Percentiles rank a stretch among this genome's conserved stretches.
Conservation (phyloP, 1,284 basidiomycete species). For the Tylopilus sp. region DNA sequence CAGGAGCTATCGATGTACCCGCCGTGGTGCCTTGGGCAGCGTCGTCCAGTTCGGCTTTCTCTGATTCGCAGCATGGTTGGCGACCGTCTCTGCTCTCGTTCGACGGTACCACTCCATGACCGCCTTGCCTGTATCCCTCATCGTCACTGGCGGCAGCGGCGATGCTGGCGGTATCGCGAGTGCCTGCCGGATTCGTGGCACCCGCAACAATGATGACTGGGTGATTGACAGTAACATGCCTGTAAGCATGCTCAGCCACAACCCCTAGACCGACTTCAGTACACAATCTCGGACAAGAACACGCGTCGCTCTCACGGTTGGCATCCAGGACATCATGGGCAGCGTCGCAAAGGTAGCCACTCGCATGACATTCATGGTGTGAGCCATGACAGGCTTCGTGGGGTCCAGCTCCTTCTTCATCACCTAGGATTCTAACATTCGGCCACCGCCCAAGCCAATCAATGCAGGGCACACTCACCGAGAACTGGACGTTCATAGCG, state of each 20-base stretch:
- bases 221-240: constrained; percentile 21
- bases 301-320: constrained; percentile 42
- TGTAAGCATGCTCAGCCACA: constrained; percentile 32
- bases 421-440: constrained; percentile 36
- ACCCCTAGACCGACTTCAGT: constrained; percentile 17
- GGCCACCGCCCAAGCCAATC: constrained; percentile 2
- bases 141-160: constrained; percentile 22
- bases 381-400: constrained; percentile 53
- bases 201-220: constrained; percentile 25
- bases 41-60: constrained; percentile 28
- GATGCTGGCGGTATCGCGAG: constrained; percentile 19
- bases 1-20: not conserved
- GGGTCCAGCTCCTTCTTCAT: constrained; percentile 58
- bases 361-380: constrained; percentile 73
- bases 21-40: constrained; percentile 23
- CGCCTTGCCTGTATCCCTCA: constrained; percentile 27
- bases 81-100: constrained; percentile 3
- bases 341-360: constrained; percentile 56
- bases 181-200: constrained; percentile 27
- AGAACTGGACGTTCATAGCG: constrained; percentile 70
- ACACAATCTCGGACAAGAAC: not conserved
- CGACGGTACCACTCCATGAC: constrained; percentile 24
- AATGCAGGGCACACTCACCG: constrained; percentile 42
- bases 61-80: constrained; percentile 4
- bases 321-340: constrained; percentile 59